Conservation (phyloP, 768 basidiomycete genomes). For the Kwoniella newhampshirensis region DNA sequence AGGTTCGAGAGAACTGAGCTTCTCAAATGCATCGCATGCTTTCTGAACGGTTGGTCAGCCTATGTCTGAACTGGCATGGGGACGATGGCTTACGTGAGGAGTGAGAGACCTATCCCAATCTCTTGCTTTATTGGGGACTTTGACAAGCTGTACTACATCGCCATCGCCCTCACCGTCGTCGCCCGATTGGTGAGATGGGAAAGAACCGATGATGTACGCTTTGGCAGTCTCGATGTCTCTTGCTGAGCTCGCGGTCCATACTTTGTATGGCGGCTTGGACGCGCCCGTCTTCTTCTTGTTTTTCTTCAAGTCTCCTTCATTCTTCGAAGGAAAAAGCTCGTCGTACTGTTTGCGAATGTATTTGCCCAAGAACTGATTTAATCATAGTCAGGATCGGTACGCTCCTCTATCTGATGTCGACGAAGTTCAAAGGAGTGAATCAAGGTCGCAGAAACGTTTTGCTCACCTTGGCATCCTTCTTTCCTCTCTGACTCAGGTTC, state of each 20-base stretch:
- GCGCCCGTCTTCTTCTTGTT: conserved; percentile 24
- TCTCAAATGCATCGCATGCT: conserved; percentile 55
- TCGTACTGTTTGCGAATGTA: conserved; percentile 46
- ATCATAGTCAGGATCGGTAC: background rate
- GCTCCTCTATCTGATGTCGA: too few relatives aligned
- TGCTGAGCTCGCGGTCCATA: conserved; percentile 52
- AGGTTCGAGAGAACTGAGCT: conserved; percentile 48
- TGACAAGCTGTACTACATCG: conserved; percentile 50
- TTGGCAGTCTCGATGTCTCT: conserved; percentile 53
- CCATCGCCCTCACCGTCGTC: conserved; percentile 54
- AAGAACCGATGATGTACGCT: conserved; percentile 53
- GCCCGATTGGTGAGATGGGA: conserved; percentile 53
- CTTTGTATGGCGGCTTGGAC: conserved; percentile 36
- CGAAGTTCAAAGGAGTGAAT: too few relatives aligned
- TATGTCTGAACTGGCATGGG: too few relatives aligned
- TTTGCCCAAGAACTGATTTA: conserved; percentile 42
- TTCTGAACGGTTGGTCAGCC: conserved; percentile 34
- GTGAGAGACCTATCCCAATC: conserved; percentile 54
- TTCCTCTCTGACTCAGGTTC: conserved; percentile 48
- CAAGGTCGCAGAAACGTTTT: too few relatives aligned
- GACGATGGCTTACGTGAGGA: conserved; percentile 45
- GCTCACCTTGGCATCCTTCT: conserved; percentile 50
- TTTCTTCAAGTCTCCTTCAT: conserved; percentile 11
- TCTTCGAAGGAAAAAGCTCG: conserved; percentile 38
- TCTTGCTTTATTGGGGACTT: conserved; percentile 53